phyloP scores from a whole-genome alignment of 306 rosid genomes.

The Prunus mongolica region DNA sequence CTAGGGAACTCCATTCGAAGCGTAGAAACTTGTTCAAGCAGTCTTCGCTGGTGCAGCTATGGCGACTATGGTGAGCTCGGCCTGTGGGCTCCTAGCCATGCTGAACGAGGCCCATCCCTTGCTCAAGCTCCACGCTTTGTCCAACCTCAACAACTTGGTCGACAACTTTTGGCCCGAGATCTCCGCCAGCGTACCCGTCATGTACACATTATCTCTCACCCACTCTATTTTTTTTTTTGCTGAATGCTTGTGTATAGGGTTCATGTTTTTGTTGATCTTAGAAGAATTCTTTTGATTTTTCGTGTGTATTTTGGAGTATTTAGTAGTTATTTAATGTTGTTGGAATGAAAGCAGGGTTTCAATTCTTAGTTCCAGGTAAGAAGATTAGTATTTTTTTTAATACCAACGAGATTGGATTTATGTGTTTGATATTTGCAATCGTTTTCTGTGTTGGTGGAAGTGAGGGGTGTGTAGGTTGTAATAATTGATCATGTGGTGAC shows the following conservation, averaged over 20 bases:
- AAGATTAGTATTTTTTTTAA: neutral
- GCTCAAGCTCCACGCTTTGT: constrained; percentile 87
- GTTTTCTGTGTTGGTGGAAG: neutral
- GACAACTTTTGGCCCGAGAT: constrained; percentile 98
- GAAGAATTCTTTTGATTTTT: neutral
- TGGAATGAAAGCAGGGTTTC: neutral
- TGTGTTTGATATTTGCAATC: neutral
- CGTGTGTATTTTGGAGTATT: neutral
- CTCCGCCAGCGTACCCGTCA: constrained; percentile 89
- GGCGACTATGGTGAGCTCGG: constrained; percentile 80
- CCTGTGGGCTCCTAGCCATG: constrained; percentile 95
- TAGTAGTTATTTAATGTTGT: neutral
- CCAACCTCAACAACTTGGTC: constrained; percentile 82
- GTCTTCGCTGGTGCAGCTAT: constrained; percentile 27
- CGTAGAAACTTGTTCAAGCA: neutral
- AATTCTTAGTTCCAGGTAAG: neutral
- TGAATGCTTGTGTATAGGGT: constrained; percentile 5
- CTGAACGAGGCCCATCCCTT: constrained; percentile 75
- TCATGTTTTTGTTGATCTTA: neutral
- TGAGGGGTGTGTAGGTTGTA: neutral
- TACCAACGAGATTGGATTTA: neutral
- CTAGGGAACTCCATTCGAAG: constrained; percentile 11
- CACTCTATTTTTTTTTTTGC: neutral
- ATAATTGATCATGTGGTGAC: neutral
- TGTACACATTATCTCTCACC: constrained; percentile 39